Conservation (phyloP, 2,329 filamentous ascomycete species). For the Trichoderma sp. region DNA sequence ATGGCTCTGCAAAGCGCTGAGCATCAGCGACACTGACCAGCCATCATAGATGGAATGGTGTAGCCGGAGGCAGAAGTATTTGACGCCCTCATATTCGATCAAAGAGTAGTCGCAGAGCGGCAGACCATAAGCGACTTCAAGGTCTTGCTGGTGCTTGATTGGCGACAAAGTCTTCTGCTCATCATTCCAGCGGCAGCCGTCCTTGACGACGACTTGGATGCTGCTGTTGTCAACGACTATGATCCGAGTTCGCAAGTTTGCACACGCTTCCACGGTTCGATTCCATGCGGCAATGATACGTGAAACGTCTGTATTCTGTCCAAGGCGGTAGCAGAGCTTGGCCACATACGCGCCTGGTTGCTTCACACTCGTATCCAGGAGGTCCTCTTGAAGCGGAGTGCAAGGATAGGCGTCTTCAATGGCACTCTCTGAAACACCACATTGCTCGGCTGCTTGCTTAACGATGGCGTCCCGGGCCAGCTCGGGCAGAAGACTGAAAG, state of each 20-base stretch:
- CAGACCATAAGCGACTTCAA: constrained; percentile 25
- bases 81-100: neutral
- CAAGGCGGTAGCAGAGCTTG: neutral
- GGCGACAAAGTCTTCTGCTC: neutral
- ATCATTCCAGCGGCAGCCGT: constrained; percentile 15
- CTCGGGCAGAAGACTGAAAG: neutral
- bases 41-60: constrained; percentile 21
- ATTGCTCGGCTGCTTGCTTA: neutral
- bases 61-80: constrained; percentile 10
- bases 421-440: neutral
- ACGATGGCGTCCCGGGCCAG: neutral
- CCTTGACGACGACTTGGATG: constrained; percentile 13
- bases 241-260: constrained; percentile 11
- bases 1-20: neutral
- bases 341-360: constrained; percentile 25
- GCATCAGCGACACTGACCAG: constrained; percentile 12
- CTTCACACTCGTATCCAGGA: constrained; percentile 26
- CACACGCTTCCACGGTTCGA: constrained; percentile 13
- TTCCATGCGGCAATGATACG: constrained; percentile 21
- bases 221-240: neutral
- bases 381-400: constrained; percentile 30
- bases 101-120: constrained; percentile 27
- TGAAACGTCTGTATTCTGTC: neutral
- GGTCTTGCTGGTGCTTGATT: neutral
- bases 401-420: constrained; percentile 29